Base-by-base conservation (phyloP, 2,329 filamentous ascomycete species). In the Talaromyces sp. region DNA sequence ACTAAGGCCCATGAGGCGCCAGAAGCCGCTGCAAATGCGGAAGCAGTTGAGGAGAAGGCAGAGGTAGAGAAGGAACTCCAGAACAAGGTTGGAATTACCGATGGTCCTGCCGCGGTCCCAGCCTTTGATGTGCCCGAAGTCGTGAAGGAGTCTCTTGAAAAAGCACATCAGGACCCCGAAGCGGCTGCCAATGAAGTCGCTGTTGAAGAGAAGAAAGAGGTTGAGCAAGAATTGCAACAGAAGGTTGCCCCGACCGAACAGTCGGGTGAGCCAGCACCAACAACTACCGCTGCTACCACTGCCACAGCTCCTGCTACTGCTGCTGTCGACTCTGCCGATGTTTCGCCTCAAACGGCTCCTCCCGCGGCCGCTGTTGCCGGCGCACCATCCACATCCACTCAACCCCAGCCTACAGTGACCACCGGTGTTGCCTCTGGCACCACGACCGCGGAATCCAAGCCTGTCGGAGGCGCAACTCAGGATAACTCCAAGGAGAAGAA, bases 31-130 rank as follows among this genome's bases (percentile, higher is more conserved):
- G 81, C 82, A 57, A 87, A 85, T 72, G 77, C 84, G 1, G 80
- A 80, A 57, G 88, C 86, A 17, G 88, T 94, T 6, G 76, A 82
- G 62, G 89, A 92, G 65, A 94, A 94, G 82, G 84, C 83, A 70
- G 80, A 78, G 9, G 80, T 91, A 5, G 90, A 95, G 77, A 73
- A 83, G 25, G 88, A 96, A 75, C 79, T 95, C 8, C 77, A 91
- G 50, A 80, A 84, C 59, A 73, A 72, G 46, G 69, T 78, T 10
- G 53, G 15, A 6, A 31, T 43, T 11, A 22, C 57, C 31, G 57
- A 46, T 28, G 64, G 64, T 0, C 60, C 67, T 5, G 62, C 65
- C n/a, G 75, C 74, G 7, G 61, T 68, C 41, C 64, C 67, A 11
- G 67, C 67, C 10, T 45, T 57, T 8, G 59, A 61, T 8, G 71